Base-by-base conservation (phyloP, 2,329 filamentous ascomycete species). In the Alternaria sp. region DNA sequence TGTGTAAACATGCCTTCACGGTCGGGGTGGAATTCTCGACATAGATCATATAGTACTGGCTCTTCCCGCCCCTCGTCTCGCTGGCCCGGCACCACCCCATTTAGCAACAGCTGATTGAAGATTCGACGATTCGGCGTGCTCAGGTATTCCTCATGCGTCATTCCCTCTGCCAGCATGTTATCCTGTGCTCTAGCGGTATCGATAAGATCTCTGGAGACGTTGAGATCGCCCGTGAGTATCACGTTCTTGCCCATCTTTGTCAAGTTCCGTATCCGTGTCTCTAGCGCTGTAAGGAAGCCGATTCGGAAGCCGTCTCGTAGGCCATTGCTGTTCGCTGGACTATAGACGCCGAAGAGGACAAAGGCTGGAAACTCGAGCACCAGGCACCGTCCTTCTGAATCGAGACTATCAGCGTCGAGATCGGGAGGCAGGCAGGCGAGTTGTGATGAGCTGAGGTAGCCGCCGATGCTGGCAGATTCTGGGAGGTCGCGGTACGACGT, bases 331-430 rank as follows among this genome's bases (percentile, higher is more conserved):
- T 91, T 93, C 22, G 94, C 95, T 11, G 95, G 95, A 69, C 91
- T 92, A 79, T 99, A 98, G 2, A 96, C 90, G 4, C 94, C 95
- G 51, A 99, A 87, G 16, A 99, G 85, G 5, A 99, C 93, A 75
- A 99, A 98, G 3, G 93, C 94, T 0, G 93, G 92, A 68, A 99
- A 98, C 74, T 98, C 95, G 4, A 99, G 84, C 43, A 97, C 85
- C 7, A 98, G 88, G 69, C 93, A 97, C 48, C 95, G 90, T 0
- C 95, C 95, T 81, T 99, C 95, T 0, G 92, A 91, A 75, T 99
- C 95, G 7, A 98, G 86, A 0, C 85, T 85, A 2, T 85, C 82
- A 42, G 92, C 88, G 71, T 97, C 92, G 20, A 85, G 79, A 14
- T 63, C 57, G 1, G 77, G 76, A n/a, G 58, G 58, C 8, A 85